A percentile compares a stretch with the other conserved stretches of the same genome.
Evolutionary conservation across 306 rosid species (phyloP).

Genomic region (Fagus crenata): DNA sequence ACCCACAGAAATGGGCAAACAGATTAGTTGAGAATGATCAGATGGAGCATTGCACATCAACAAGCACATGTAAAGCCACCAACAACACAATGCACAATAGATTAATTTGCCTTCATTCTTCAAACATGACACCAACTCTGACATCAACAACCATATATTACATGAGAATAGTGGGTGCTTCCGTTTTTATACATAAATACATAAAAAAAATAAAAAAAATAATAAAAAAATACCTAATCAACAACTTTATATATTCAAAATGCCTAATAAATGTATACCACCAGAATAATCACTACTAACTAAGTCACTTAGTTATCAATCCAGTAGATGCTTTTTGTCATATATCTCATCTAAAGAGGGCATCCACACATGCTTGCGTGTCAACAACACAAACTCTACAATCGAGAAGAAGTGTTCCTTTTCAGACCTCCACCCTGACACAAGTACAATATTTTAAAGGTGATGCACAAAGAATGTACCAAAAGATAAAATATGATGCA

Average conservation of each 20-base stretch:
- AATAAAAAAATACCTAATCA: neutral
- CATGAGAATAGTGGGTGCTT: neutral
- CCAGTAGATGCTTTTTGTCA: neutral
- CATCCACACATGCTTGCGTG: neutral
- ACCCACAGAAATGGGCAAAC: slow-evolving; percentile 35
- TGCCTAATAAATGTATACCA: neutral
- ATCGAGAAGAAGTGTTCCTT: neutral
- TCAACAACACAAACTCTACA: neutral
- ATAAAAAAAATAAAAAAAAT: too few relatives aligned
- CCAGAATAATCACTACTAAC: slow-evolving; percentile 3
- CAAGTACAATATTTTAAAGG: neutral
- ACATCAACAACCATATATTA: neutral
- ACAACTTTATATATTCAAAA: neutral
- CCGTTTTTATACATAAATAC: neutral
- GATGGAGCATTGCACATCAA: slow-evolving; percentile 21
- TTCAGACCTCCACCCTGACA: neutral
- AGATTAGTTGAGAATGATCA: slow-evolving; percentile 35
- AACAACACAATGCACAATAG: slow-evolving; percentile 2
- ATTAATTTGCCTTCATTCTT: neutral
- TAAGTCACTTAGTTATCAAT: neutral
- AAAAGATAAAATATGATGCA: neutral
- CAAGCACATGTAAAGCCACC: slow-evolving; percentile 25
- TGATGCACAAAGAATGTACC: neutral
- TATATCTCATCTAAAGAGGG: neutral
- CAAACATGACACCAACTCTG: neutral